Evolutionary conservation across 192 early-diverging fungal species (phyloP).

Genomic region (Mortierella antarctica): DNA sequence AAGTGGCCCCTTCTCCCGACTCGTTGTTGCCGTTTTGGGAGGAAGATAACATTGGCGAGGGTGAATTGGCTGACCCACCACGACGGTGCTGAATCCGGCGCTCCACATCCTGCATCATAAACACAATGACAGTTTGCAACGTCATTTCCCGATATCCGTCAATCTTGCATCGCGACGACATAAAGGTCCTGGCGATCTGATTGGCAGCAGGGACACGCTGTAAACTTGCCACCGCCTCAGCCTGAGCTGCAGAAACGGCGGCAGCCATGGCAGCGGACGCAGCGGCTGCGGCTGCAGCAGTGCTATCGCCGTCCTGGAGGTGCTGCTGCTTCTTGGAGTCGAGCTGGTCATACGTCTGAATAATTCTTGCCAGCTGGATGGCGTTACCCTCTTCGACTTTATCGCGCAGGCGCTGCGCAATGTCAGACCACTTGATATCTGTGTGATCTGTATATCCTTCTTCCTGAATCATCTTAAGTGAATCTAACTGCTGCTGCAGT

Average conservation of each 20-base stretch:
- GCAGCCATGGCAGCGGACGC: constrained; percentile 49
- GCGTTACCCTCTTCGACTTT: constrained; percentile 42
- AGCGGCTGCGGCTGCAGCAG: constrained; percentile 36
- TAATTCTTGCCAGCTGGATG: constrained; percentile 47
- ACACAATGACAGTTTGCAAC: constrained; percentile 27
- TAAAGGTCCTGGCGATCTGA: constrained; percentile 47
- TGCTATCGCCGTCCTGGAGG: constrained; percentile 32
- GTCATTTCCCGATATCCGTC: constrained; percentile 46
- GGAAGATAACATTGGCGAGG: not conserved
- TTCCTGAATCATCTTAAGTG: constrained; percentile 40
- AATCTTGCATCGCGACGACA: constrained; percentile 47
- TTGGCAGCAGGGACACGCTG: constrained; percentile 46
- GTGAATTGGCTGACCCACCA: constrained; percentile 14
- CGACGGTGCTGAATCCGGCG: constrained; percentile 39
- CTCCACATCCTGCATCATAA: constrained; percentile 49
- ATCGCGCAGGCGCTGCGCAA: constrained; percentile 42
- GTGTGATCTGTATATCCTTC: constrained; percentile 46
- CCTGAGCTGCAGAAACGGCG: constrained; percentile 45
- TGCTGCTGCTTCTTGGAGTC: constrained; percentile 47
- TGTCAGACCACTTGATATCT: constrained; percentile 43
- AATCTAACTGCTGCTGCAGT: constrained; percentile 46
- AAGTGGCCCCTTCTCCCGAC: not conserved
- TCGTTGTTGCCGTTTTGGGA: not conserved
- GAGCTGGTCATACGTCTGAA: constrained; percentile 43
- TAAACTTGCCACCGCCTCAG: constrained; percentile 50